A percentile compares a stretch with the other conserved stretches of the same genome.
Conservation (phyloP, 192 early-diverging fungal species). For the Haplosporangium gracile region DNA sequence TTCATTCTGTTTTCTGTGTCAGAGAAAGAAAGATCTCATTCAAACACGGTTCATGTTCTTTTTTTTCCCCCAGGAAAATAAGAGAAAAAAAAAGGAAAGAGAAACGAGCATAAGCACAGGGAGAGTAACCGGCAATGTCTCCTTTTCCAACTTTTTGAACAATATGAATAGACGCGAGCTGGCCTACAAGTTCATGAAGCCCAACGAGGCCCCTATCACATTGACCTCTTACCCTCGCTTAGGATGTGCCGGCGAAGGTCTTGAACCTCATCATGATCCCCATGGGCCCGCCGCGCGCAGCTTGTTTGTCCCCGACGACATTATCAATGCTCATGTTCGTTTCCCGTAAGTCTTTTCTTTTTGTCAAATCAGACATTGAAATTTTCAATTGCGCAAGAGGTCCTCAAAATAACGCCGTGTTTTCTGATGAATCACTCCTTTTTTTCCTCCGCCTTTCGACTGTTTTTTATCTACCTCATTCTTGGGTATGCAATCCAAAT, state of each 20-base stretch:
- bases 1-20: slow-evolving; percentile 16
- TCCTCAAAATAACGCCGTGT: background rate
- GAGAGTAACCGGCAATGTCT: no score
- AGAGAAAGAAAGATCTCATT: background rate
- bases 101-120: no score
- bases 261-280: slow-evolving; percentile 79
- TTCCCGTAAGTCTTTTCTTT: slow-evolving; percentile 73
- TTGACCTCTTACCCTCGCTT: slow-evolving; percentile 92
- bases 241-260: slow-evolving; percentile 82
- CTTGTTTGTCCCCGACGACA: slow-evolving; percentile 94
- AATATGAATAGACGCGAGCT: slow-evolving; percentile 70
- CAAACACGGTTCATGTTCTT: background rate
- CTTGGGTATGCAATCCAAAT: background rate
- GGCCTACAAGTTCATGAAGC: slow-evolving; percentile 70
- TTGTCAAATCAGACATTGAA: background rate
- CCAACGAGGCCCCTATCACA: slow-evolving; percentile 83
- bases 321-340: slow-evolving; percentile 94
- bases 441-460: background rate
- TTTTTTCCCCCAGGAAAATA: no score
- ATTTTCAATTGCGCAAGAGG: slow-evolving; percentile 1
- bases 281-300: slow-evolving; percentile 78
- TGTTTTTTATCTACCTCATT: background rate
- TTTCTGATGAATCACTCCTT: background rate
- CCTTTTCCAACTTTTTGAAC: slow-evolving; percentile 12
- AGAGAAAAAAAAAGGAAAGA: no score